Conservation (phyloP, 208 protist species). For the Herpetomonas muscarum region DNA sequence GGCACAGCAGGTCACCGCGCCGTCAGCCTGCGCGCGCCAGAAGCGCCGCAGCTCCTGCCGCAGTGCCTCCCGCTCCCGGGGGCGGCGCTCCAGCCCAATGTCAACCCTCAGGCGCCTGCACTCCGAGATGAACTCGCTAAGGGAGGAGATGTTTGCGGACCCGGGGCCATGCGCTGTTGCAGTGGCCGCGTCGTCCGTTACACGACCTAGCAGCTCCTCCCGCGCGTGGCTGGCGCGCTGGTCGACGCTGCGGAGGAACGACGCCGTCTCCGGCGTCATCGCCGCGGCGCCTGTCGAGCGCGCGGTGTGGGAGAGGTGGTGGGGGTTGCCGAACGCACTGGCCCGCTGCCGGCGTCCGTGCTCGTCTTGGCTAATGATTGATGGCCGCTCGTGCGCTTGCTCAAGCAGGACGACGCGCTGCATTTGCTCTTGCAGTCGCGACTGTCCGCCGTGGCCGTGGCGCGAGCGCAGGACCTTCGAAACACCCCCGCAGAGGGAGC, state of each 20-base stretch:
- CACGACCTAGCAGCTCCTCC: background rate
- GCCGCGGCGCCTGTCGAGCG: background rate
- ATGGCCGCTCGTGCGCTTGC: background rate
- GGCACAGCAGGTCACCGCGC: slow-evolving; percentile 52
- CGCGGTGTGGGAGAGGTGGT: background rate
- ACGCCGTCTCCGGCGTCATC: background rate
- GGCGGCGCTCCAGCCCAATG: slow-evolving; percentile 27
- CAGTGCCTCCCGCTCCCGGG: slow-evolving; percentile 23
- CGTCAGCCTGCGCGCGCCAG: slow-evolving; percentile 50
- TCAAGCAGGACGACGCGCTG: background rate
- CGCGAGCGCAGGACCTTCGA: too few species aligned
- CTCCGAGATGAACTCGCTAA: slow-evolving; percentile 56
- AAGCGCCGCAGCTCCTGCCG: slow-evolving; percentile 43
- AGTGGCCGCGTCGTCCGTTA: background rate
- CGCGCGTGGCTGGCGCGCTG: slow-evolving; percentile 14
- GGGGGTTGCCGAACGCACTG: background rate
- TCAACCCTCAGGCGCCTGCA: slow-evolving; percentile 43
- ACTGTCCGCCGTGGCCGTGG: slow-evolving; percentile 4
- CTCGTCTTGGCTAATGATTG: too few species aligned
- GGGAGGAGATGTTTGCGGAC: slow-evolving; percentile 19
- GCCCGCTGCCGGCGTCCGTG: background rate
- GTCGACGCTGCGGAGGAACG: slow-evolving; percentile 21
- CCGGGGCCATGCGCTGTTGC: background rate
- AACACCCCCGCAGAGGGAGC: too few species aligned
- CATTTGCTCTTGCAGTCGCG: background rate